Conservation (phyloP, 192 early-diverging fungal species). For the Coemansia asiatica region DNA sequence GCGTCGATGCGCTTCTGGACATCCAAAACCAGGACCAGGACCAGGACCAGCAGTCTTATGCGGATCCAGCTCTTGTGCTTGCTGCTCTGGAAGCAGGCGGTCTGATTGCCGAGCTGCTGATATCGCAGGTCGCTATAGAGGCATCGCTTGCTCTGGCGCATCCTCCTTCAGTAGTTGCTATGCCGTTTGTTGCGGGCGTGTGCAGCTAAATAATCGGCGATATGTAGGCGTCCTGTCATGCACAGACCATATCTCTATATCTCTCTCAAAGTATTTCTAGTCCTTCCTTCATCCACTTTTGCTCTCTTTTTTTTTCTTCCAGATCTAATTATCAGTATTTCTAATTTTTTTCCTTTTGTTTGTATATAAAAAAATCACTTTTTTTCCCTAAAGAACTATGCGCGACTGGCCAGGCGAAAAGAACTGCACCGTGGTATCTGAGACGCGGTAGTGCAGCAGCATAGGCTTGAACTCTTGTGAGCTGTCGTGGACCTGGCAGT, state of each 20-base stretch:
- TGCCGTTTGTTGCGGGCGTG: constrained; percentile 1
- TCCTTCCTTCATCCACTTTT: not conserved
- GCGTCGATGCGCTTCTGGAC: constrained; percentile 38
- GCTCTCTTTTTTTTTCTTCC: not conserved
- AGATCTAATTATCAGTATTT: not conserved
- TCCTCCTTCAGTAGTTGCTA: not conserved
- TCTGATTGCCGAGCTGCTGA: constrained; percentile 24
- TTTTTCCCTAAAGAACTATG: constrained; percentile 23
- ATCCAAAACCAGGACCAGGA: constrained; percentile 6
- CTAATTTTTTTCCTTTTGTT: not conserved
- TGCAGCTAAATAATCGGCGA: not conserved
- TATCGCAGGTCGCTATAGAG: constrained; percentile 39
- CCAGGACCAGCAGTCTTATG: not conserved
- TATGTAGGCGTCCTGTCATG: not conserved
- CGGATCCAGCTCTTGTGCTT: not conserved
- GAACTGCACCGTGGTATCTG: constrained; percentile 42
- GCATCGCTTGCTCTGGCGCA: constrained; percentile 29
- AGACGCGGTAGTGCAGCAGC: constrained; percentile 31
- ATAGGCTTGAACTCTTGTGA: constrained; percentile 29
- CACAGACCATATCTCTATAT: not conserved
- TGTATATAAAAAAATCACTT: constrained; percentile 8
- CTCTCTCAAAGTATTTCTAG: not conserved
- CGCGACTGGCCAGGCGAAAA: constrained; percentile 52
- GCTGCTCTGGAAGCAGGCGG: constrained; percentile 9
- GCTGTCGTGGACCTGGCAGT: constrained; percentile 22